Conservation (phyloP, 139 green algal genomes). For the Chlamydomonas asymmetrica region DNA sequence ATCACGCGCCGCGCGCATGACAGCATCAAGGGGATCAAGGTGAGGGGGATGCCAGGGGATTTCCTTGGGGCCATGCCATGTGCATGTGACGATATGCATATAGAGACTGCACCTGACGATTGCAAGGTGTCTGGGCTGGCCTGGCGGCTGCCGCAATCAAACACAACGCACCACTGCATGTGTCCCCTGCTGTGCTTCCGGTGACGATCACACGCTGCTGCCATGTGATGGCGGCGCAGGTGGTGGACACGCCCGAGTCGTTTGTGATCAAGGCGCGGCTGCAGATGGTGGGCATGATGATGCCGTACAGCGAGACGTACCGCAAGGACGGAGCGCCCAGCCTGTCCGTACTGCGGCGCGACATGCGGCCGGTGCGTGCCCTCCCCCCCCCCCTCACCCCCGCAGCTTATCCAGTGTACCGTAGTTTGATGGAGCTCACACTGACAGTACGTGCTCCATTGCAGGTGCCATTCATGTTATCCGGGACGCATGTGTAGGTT, state of each 20-base stretch:
- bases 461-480: too few species aligned
- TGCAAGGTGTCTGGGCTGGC: too few species aligned
- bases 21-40: slow-evolving; percentile 48
- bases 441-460: too few species aligned
- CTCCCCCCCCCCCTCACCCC: too few species aligned
- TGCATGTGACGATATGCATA: too few species aligned
- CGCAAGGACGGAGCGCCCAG: slow-evolving; percentile 15
- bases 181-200: not conserved
- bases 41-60: not conserved
- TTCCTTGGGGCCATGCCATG: too few species aligned
- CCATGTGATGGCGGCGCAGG: not conserved
- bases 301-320: slow-evolving; percentile 11
- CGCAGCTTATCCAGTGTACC: too few species aligned
- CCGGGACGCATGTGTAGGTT: too few species aligned
- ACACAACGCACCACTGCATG: not conserved
- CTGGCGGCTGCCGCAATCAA: not conserved
- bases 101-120: too few species aligned
- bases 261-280: slow-evolving; percentile 18
- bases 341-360: slow-evolving; percentile 16
- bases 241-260: not conserved
- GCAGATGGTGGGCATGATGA: slow-evolving; percentile 13
- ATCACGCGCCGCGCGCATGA: slow-evolving; percentile 40
- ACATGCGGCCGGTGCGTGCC: slow-evolving; percentile 13
- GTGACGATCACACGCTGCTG: not conserved
- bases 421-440: too few species aligned